Evolutionary conservation across 2,329 filamentous ascomycete genomes (phyloP).

Genomic region (Venturia oleaginea): DNA sequence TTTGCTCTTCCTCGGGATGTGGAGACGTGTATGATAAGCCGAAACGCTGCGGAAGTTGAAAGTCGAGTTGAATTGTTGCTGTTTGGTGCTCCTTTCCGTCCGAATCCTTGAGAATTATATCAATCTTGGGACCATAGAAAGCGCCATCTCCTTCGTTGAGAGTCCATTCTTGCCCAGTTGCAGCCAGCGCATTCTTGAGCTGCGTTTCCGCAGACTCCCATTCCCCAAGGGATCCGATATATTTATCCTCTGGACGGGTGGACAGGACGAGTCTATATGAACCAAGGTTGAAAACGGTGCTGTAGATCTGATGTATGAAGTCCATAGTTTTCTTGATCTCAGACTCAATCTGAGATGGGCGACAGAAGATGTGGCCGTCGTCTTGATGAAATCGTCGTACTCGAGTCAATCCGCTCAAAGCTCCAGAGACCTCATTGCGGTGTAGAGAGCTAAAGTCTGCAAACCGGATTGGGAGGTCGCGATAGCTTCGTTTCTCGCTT

Average conservation of each 20-base stretch:
- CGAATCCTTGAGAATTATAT: conserved; percentile 71
- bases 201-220: conserved; percentile 62
- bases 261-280: conserved; percentile 70
- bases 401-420: conserved; percentile 71
- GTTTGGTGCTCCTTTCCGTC: conserved; percentile 83
- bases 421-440: conserved; percentile 75
- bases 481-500: conserved; percentile 63
- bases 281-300: conserved; percentile 54
- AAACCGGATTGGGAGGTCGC: conserved; percentile 73
- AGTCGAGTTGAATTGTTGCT: conserved; percentile 82
- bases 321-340: conserved; percentile 67
- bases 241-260: conserved; percentile 66
- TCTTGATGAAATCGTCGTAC: conserved; percentile 85
- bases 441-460: conserved; percentile 85
- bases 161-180: conserved; percentile 58
- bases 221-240: conserved; percentile 64
- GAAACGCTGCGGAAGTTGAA: conserved; percentile 79
- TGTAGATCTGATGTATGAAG: conserved; percentile 66
- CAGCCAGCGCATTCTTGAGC: conserved; percentile 53
- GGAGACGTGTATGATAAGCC: conserved; percentile 65
- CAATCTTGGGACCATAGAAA: conserved; percentile 89
- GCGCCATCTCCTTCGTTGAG: conserved; percentile 76
- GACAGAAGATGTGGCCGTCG: conserved; percentile 85
- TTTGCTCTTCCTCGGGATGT: conserved; percentile 51
- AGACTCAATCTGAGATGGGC: conserved; percentile 61